These are phyloP conservation scores for Nigrograna mackinnonii DNA, from an alignment of 2,329 filamentous ascomycete genomes.

Conservation along the genomic window DNA sequence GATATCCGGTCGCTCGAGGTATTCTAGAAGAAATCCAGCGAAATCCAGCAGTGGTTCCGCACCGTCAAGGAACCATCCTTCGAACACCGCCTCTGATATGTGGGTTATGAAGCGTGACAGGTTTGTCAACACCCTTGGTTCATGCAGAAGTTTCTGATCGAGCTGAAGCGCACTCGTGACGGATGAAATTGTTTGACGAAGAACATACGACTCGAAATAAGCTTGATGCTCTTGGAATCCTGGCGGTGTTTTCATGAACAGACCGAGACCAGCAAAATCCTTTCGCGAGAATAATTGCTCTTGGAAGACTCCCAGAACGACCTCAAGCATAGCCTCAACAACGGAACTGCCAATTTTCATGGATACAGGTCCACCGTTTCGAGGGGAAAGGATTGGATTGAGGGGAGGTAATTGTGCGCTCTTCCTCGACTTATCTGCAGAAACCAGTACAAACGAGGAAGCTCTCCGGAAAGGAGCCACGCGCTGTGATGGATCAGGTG, in stretches of 20 bases:
- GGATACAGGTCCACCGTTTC: conserved; percentile 50
- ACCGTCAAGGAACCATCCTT: conserved; percentile 94
- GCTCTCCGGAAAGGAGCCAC: conserved; percentile 73
- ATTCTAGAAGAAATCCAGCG: conserved; percentile 81
- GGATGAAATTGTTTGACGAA: conserved; percentile 74
- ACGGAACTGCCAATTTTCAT: conserved; percentile 67
- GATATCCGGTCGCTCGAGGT: conserved; percentile 83
- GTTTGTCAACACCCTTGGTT: conserved; percentile 85
- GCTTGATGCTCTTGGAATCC: conserved; percentile 94
- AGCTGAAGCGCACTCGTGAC: conserved; percentile 71
- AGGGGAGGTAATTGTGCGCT: conserved; percentile 65
- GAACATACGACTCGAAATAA: conserved; percentile 89
- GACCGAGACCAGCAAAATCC: conserved; percentile 84
- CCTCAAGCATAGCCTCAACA: conserved; percentile 74
- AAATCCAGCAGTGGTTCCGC: conserved; percentile 85
- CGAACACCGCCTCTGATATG: conserved; percentile 87
- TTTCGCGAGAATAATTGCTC: conserved; percentile 86
- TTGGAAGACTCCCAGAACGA: conserved; percentile 78
- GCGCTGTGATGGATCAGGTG: conserved; percentile 42
- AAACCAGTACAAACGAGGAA: conserved; percentile 90
- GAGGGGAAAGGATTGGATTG: conserved; percentile 64
- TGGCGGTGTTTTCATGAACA: conserved; percentile 87
- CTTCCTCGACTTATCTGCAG: conserved; percentile 64
- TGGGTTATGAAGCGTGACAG: conserved; percentile 79
- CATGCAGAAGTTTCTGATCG: conserved; percentile 72